These are phyloP conservation scores for Acanthamoeba lenticulata DNA, from an alignment of 208 protist species.

Conservation along the genomic window DNA sequence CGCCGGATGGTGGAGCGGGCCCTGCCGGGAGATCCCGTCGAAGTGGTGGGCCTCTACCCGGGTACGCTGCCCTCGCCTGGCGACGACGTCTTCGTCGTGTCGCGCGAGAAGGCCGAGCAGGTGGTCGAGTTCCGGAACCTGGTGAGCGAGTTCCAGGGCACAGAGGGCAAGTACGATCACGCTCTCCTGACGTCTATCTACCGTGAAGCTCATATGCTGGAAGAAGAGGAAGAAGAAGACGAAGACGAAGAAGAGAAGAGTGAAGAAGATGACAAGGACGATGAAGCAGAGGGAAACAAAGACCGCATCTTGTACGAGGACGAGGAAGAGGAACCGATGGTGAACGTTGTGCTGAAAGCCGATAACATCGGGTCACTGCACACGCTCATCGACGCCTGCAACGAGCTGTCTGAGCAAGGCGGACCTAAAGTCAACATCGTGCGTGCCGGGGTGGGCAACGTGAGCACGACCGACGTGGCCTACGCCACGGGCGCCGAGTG, in stretches of 20 bases:
- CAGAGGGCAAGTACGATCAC: conserved; percentile 64
- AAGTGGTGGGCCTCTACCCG: conserved; percentile 33
- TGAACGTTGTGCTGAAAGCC: conserved; percentile 66
- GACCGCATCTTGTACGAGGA: not conserved
- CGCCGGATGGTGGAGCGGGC: conserved; percentile 13
- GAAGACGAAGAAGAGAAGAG: not conserved
- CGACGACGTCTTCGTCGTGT: conserved; percentile 66
- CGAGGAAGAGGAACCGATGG: not conserved
- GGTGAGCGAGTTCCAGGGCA: conserved; percentile 37
- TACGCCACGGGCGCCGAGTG: conserved; percentile 49
- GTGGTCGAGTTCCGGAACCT: conserved; percentile 65
- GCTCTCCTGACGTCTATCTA: conserved; percentile 56
- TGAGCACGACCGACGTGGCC: conserved; percentile 38
- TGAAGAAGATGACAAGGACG: not conserved
- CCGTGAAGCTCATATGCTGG: not conserved
- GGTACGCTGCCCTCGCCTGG: conserved; percentile 34
- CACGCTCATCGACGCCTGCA: conserved; percentile 61
- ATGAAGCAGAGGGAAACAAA: no score
- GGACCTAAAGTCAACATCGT: conserved; percentile 49
- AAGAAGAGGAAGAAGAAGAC: not conserved
- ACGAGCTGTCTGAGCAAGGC: conserved; percentile 13
- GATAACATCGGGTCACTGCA: conserved; percentile 68
- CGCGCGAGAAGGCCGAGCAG: conserved; percentile 43
- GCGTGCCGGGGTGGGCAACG: conserved; percentile 57
- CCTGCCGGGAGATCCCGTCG: conserved; percentile 52